These are phyloP conservation scores for Lactarius vividus DNA, from an alignment of 768 basidiomycete genomes.

Conservation along the genomic window DNA sequence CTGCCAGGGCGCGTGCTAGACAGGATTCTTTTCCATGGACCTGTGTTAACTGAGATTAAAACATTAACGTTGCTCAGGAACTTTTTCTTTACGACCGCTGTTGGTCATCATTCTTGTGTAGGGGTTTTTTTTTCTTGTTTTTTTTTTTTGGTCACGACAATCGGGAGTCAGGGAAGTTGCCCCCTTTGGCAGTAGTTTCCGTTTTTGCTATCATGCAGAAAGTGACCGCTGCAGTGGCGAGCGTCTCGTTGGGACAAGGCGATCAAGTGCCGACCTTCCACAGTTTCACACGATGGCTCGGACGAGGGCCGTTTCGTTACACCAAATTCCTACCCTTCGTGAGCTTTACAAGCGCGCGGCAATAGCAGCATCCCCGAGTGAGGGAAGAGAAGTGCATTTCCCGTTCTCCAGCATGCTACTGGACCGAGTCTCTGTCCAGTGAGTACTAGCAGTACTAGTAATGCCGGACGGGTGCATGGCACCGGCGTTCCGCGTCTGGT, in stretches of 20 bases:
- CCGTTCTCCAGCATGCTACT: constrained; percentile 41
- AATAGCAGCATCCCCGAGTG: constrained; percentile 35
- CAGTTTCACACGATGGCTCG: not conserved
- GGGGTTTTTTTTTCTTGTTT: not conserved
- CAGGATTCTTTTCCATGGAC: not conserved
- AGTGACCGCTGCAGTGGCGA: not conserved
- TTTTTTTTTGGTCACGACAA: not conserved
- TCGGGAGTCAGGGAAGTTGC: not conserved
- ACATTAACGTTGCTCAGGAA: not conserved
- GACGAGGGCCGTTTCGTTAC: constrained; percentile 34
- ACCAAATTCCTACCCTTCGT: constrained; percentile 54
- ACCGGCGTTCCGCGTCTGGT: not conserved
- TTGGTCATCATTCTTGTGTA: not conserved
- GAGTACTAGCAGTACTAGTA: constrained; percentile 34
- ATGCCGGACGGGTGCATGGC: not conserved
- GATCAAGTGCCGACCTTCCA: not conserved
- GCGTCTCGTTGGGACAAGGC: not conserved
- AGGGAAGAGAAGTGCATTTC: constrained; percentile 38
- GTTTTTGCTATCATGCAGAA: not conserved
- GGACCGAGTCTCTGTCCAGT: constrained; percentile 68
- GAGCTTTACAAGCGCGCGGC: constrained; percentile 47
- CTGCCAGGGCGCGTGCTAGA: not conserved
- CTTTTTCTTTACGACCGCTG: not conserved
- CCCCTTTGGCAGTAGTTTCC: not conserved
- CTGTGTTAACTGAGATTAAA: constrained; percentile 4